Conservation (phyloP, 768 basidiomycete species). For the Gelatoporia subvermispora region DNA sequence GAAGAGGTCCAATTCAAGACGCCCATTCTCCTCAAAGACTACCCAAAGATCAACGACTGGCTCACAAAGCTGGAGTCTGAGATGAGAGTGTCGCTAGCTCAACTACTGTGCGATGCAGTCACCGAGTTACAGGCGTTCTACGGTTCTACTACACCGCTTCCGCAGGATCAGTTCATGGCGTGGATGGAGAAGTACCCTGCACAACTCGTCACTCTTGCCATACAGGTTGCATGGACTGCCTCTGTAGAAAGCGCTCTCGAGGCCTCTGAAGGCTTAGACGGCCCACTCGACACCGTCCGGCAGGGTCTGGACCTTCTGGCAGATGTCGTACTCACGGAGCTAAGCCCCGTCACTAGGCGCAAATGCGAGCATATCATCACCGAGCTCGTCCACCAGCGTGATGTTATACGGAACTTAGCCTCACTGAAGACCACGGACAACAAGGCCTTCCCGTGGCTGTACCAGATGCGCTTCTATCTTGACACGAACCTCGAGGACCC, state of each 20-base stretch:
- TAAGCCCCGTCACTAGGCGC: constrained; percentile 84
- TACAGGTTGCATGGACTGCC: constrained; percentile 92
- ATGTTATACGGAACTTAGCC: constrained; percentile 82
- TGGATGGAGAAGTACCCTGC: constrained; percentile 97
- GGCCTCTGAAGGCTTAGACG: constrained; percentile 48
- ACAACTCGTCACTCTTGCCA: constrained; percentile 91
- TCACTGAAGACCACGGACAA: constrained; percentile 57
- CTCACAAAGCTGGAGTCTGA: constrained; percentile 85
- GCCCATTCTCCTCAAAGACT: constrained; percentile 86
- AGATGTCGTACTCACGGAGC: constrained; percentile 89
- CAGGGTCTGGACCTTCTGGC: constrained; percentile 93
- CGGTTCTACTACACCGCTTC: constrained; percentile 54
- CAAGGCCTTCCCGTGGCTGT: constrained; percentile 86
- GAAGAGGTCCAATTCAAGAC: constrained; percentile 85
- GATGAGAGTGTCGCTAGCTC: constrained; percentile 88
- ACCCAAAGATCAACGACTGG: constrained; percentile 99
- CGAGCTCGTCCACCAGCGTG: constrained; percentile 96
- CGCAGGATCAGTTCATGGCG: constrained; percentile 63
- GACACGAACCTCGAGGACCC: constrained; percentile 68
- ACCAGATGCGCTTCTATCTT: constrained; percentile 98
- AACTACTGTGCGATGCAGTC: constrained; percentile 75
- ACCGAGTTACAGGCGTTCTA: constrained; percentile 79
- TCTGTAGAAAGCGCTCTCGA: constrained; percentile 74
- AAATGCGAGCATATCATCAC: constrained; percentile 99
- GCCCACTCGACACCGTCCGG: constrained; percentile 65